Conservation (phyloP, 1,284 basidiomycete genomes). For the Taiwanofungus camphoratus region DNA sequence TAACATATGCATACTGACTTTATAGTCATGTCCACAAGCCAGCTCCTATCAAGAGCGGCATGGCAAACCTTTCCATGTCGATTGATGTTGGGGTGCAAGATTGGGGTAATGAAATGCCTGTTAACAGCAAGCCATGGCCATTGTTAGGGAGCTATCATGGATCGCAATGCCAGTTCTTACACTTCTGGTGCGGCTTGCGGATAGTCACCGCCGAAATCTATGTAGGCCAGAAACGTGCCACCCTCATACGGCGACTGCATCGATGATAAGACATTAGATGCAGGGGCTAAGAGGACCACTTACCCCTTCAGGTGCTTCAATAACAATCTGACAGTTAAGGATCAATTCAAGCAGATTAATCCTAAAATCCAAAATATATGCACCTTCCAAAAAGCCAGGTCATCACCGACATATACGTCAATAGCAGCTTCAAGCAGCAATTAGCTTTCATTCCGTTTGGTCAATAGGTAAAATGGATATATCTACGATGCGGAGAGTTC, state of each 20-base stretch:
- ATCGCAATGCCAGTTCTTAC: too few relatives aligned
- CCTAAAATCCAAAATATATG: background rate
- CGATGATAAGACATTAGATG: background rate
- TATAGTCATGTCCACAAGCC: constrained; percentile 12
- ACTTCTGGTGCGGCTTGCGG: constrained; percentile 10
- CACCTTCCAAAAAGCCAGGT: constrained; percentile 13
- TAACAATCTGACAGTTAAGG: constrained; percentile 9
- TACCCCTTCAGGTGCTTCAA: constrained; percentile 11
- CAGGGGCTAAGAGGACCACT: background rate
- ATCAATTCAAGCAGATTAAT: background rate
- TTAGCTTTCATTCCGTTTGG: background rate
- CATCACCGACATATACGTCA: constrained; percentile 9
- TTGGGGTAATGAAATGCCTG: constrained; percentile 10
- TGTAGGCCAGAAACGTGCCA: constrained; percentile 10
- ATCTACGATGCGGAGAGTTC: constrained; percentile 10
- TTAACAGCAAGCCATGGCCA: too few relatives aligned
- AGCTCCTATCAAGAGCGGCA: constrained; percentile 10
- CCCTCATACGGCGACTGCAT: constrained; percentile 11
- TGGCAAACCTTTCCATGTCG: constrained; percentile 11
- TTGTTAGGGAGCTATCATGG: too few relatives aligned
- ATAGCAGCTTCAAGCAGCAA: constrained; percentile 4
- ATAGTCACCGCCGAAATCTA: constrained; percentile 10
- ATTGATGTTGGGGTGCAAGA: constrained; percentile 14
- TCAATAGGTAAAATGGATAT: background rate
- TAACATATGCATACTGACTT: constrained; percentile 3